Evolutionary conservation across 1,284 basidiomycete genomes (phyloP).

Genomic region (Moesziomyces sp.): DNA sequence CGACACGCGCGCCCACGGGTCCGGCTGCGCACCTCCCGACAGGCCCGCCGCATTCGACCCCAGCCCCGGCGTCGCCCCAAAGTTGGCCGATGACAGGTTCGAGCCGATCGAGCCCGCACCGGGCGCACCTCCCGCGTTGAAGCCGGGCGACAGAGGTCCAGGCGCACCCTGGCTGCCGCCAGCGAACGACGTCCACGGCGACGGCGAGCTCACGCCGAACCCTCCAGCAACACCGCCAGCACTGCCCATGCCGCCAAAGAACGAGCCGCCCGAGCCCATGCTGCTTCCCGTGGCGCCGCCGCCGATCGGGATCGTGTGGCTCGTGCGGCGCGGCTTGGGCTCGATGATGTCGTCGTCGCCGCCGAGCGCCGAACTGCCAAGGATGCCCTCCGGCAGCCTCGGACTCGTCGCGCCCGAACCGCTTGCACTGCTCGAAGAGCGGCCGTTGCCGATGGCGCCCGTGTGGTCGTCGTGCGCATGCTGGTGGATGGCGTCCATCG

Average conservation of each 20-base stretch:
- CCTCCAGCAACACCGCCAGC: constrained; percentile 35
- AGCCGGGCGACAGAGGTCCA: constrained; percentile 35
- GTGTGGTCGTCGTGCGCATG: constrained; percentile 39
- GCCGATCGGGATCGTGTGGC: constrained; percentile 53
- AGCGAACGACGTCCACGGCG: constrained; percentile 50
- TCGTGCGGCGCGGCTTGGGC: constrained; percentile 58
- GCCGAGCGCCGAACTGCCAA: constrained; percentile 65
- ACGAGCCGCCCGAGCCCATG: constrained; percentile 34
- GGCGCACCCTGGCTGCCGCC: constrained; percentile 36
- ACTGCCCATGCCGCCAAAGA: constrained; percentile 34
- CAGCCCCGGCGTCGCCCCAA: constrained; percentile 19
- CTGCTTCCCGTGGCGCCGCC: constrained; percentile 35
- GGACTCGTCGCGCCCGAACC: constrained; percentile 47
- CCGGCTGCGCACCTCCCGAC: constrained; percentile 28
- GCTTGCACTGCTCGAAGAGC: constrained; percentile 43
- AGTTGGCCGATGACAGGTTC: constrained; percentile 16
- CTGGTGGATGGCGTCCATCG: constrained; percentile 33
- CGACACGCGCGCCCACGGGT: constrained; percentile 49
- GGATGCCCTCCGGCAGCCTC: constrained; percentile 57
- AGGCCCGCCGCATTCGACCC: constrained; percentile 20
- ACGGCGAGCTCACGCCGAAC: constrained; percentile 37
- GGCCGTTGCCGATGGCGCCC: constrained; percentile 39
- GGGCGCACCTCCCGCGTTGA: constrained; percentile 20
- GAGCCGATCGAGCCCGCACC: constrained; percentile 38
- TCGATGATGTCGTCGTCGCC: constrained; percentile 66